These are phyloP conservation scores for Fremontodendron californicum DNA, from an alignment of 345 rosid genomes.

Conservation along the genomic window DNA sequence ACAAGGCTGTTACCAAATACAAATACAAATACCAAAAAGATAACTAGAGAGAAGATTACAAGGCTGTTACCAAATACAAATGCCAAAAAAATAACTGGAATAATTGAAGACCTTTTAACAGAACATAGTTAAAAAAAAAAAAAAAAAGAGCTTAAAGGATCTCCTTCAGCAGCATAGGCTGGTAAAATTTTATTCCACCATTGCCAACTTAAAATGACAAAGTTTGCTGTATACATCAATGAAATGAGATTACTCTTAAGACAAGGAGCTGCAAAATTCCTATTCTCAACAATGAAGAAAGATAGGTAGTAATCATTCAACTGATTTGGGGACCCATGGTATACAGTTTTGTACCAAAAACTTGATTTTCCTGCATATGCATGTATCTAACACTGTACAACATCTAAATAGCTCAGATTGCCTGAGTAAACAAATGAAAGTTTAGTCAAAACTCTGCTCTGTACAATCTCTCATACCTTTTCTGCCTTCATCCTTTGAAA, in stretches of 20 bases:
- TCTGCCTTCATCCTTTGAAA: slow-evolving; percentile 11
- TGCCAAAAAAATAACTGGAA: too few relatives aligned
- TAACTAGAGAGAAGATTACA: too few relatives aligned
- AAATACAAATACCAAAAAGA: too few relatives aligned
- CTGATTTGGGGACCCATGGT: neutral
- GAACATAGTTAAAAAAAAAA: too few relatives aligned
- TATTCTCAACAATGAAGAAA: slow-evolving; percentile 14
- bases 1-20: too few relatives aligned
- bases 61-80: too few relatives aligned
- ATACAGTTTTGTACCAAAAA: slow-evolving; percentile 13
- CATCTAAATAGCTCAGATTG: slow-evolving; percentile 10
- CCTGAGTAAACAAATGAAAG: slow-evolving; percentile 17
- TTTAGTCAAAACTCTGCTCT: slow-evolving; percentile 20
- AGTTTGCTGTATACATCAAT: slow-evolving; percentile 6
- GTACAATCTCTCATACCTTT: slow-evolving; percentile 21
- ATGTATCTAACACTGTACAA: slow-evolving; percentile 29
- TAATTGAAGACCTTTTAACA: too few relatives aligned
- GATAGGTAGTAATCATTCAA: neutral
- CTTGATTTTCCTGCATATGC: slow-evolving; percentile 7
- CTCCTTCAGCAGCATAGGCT: neutral
- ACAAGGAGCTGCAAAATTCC: neutral
- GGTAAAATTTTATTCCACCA: neutral
- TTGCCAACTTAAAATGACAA: neutral
- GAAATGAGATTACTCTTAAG: slow-evolving; percentile 3
- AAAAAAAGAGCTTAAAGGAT: neutral